These are phyloP conservation scores for Lodderomyces pseudojiufengensis DNA, from an alignment of 1,139 yeast genomes.

Conservation along the genomic window DNA sequence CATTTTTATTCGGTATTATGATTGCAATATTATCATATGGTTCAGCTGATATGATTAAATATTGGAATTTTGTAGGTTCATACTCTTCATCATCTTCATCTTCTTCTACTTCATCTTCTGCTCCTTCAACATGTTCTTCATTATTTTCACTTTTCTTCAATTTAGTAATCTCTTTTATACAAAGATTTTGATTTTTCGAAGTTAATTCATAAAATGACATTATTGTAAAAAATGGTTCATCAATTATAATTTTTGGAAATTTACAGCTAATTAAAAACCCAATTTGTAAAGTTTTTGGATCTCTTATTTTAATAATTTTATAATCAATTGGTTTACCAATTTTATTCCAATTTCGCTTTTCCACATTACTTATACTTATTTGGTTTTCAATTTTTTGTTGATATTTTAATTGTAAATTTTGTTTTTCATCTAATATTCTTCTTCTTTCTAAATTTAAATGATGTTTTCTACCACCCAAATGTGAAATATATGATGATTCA, in stretches of 20 bases:
- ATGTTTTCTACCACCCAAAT: slow-evolving; percentile 77
- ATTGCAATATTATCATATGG: slow-evolving; percentile 78
- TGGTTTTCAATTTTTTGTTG: slow-evolving; percentile 10
- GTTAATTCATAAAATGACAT: slow-evolving; percentile 74
- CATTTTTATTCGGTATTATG: slow-evolving; percentile 58
- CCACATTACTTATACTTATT: slow-evolving; percentile 28
- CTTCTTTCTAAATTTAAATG: slow-evolving; percentile 64
- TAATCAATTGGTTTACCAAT: slow-evolving; percentile 68
- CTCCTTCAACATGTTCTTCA: slow-evolving; percentile 14
- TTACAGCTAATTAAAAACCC: slow-evolving; percentile 64
- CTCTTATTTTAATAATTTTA: slow-evolving; percentile 62
- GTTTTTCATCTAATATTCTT: slow-evolving; percentile 40
- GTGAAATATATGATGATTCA: slow-evolving; percentile 75
- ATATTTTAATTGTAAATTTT: slow-evolving; percentile 7
- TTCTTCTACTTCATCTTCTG: slow-evolving; percentile 13
- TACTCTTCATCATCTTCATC: slow-evolving; percentile 24
- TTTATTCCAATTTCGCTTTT: slow-evolving; percentile 50
- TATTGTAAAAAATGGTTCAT: slow-evolving; percentile 61
- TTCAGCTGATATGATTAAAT: slow-evolving; percentile 73
- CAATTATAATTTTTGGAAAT: slow-evolving; percentile 46
- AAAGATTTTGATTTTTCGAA: slow-evolving; percentile 33
- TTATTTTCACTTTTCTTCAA: slow-evolving; percentile 13
- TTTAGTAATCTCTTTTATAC: slow-evolving; percentile 22
- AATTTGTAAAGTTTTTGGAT: slow-evolving; percentile 50
- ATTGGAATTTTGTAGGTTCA: slow-evolving; percentile 47